These are phyloP conservation scores for Pyrrhoderma noxium DNA, from an alignment of 1,284 basidiomycete genomes.

Conservation along the genomic window DNA sequence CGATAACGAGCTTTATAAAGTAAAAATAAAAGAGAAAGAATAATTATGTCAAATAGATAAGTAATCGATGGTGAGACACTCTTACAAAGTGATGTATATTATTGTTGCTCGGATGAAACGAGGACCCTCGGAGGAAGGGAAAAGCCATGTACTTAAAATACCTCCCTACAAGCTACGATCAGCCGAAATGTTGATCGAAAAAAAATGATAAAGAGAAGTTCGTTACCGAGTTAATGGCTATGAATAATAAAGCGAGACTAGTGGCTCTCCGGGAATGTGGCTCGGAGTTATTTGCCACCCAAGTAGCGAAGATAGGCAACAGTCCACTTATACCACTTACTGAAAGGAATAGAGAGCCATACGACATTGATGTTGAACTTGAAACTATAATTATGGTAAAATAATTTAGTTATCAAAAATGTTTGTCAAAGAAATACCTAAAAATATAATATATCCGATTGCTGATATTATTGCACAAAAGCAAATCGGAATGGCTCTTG, in stretches of 20 bases:
- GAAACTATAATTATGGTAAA: neutral
- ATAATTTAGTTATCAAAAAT: too few species aligned
- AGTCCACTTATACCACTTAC: conserved; percentile 12
- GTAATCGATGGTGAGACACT: too few species aligned
- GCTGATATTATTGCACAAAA: neutral
- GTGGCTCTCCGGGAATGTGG: conserved; percentile 13
- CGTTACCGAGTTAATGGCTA: conserved; percentile 14
- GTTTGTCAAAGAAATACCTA: too few species aligned
- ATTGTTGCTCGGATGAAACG: conserved; percentile 30
- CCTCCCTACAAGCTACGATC: too few species aligned
- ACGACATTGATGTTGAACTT: conserved; percentile 4
- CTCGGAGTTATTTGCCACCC: too few species aligned
- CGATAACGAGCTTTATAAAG: too few species aligned
- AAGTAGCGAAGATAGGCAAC: conserved; percentile 9
- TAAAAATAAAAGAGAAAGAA: too few species aligned
- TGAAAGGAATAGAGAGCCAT: conserved; percentile 16
- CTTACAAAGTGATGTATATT: conserved; percentile 29
- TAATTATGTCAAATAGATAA: too few species aligned
- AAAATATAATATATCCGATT: conserved; percentile 6
- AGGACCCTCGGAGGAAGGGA: conserved; percentile 31
- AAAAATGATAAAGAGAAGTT: neutral
- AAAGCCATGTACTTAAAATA: conserved; percentile 33
- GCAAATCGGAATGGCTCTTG: too few species aligned
- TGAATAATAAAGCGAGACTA: conserved; percentile 11
- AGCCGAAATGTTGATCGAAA: too few species aligned